These are phyloP conservation scores for Moniliophthora roreri DNA, from an alignment of 1,284 basidiomycete species.

Conservation along the genomic window DNA sequence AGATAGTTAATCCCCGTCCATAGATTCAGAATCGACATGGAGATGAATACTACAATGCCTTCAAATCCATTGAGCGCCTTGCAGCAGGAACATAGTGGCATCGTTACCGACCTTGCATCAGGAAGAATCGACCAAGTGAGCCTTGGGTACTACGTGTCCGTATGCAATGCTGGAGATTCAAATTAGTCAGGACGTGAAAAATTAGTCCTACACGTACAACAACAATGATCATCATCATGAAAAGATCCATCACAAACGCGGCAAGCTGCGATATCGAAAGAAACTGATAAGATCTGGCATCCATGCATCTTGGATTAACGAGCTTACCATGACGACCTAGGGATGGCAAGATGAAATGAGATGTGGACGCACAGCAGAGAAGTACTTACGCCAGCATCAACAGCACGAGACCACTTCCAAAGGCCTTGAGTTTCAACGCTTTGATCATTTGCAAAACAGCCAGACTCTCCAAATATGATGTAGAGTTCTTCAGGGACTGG, in stretches of 20 bases:
- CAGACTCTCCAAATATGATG: conserved; percentile 10
- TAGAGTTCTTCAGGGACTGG: conserved; percentile 10
- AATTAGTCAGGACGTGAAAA: neutral
- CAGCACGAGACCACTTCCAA: neutral
- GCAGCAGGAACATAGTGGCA: conserved; percentile 8
- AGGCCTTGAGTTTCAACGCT: neutral
- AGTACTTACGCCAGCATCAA: conserved; percentile 13
- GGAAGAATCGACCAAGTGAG: conserved; percentile 3
- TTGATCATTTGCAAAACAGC: conserved; percentile 17
- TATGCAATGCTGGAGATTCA: neutral
- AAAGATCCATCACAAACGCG: conserved; percentile 14
- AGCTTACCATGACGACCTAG: conserved; percentile 6
- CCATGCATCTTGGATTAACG: neutral
- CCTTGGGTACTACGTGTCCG: conserved; percentile 9
- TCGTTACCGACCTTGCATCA: conserved; percentile 9
- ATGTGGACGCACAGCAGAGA: neutral
- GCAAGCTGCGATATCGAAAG: neutral
- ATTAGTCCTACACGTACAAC: neutral
- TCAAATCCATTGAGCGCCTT: conserved; percentile 3
- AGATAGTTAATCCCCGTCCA: conserved; percentile 15
- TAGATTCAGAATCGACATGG: conserved; percentile 20
- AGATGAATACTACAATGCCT: conserved; percentile 17
- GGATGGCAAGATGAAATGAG: neutral
- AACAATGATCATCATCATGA: conserved; percentile 13
- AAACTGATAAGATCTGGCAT: neutral